Conservation (phyloP, 169 alveolate genomes). For the Cryptosporidium muris region DNA sequence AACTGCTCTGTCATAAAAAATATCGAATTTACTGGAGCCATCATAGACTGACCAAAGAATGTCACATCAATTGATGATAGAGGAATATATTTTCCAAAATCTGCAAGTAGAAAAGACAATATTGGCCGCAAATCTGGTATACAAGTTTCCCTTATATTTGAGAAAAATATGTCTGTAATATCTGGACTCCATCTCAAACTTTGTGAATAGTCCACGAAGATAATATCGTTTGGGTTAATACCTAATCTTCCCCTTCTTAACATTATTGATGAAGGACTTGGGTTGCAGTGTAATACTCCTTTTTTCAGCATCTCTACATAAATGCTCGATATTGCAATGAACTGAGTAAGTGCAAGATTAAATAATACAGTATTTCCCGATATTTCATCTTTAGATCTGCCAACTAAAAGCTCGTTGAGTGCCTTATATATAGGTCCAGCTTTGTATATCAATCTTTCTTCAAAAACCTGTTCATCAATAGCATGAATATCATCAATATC, state of each 20-base stretch:
- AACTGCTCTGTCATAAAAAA: constrained; percentile 26
- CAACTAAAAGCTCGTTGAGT: constrained; percentile 9
- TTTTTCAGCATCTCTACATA: constrained; percentile 48
- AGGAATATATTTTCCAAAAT: constrained; percentile 57
- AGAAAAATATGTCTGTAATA: constrained; percentile 48
- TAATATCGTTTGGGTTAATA: constrained; percentile 44
- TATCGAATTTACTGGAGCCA: constrained; percentile 53
- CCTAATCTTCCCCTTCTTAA: constrained; percentile 43
- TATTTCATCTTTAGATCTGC: background rate
- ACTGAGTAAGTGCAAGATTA: constrained; percentile 27
- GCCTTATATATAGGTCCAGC: constrained; percentile 49
- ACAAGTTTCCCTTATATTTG: constrained; percentile 48
- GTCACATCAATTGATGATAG: constrained; percentile 54
- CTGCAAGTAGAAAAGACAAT: constrained; percentile 52
- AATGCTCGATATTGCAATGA: constrained; percentile 43
- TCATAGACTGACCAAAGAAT: constrained; percentile 25
- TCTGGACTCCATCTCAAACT: constrained; percentile 52
- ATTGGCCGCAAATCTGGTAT: constrained; percentile 61
- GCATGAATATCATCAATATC: constrained; percentile 58
- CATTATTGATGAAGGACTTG: constrained; percentile 67
- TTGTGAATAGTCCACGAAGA: constrained; percentile 44
- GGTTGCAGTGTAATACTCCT: constrained; percentile 61
- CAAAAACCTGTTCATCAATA: constrained; percentile 43
- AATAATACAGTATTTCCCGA: background rate
- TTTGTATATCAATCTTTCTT: constrained; percentile 49